Conservation (phyloP, 495 filamentous ascomycete species). For the Podospora bellae-mahoneyi region DNA sequence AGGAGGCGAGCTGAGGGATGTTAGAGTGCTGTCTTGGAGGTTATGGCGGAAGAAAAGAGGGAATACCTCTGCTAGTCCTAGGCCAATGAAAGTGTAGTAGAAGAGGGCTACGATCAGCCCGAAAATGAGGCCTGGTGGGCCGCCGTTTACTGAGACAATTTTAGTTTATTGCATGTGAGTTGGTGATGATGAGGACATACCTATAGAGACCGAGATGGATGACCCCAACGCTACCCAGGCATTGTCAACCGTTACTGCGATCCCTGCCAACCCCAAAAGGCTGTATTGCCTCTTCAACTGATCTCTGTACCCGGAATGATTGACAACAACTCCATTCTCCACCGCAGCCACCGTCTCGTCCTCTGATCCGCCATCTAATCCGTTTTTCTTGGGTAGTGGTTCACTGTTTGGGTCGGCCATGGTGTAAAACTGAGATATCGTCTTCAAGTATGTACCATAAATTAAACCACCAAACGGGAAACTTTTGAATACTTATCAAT, state of each 20-base stretch:
- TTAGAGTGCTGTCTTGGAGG: background rate
- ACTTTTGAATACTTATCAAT: background rate
- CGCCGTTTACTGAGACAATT: slow-evolving; percentile 46
- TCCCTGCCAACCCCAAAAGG: slow-evolving; percentile 49
- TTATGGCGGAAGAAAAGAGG: slow-evolving; percentile 16
- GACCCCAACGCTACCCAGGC: slow-evolving; percentile 56
- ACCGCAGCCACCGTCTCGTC: slow-evolving; percentile 38
- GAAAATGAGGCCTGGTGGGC: slow-evolving; percentile 55
- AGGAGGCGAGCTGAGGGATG: slow-evolving; percentile 59
- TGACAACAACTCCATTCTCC: slow-evolving; percentile 41
- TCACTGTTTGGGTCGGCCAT: background rate
- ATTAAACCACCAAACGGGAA: background rate
- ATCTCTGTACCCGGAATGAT: slow-evolving; percentile 55
- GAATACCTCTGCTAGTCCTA: slow-evolving; percentile 43
- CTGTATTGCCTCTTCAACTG: slow-evolving; percentile 55
- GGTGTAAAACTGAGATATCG: background rate
- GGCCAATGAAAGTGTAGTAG: slow-evolving; percentile 46
- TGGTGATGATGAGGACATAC: slow-evolving; percentile 33
- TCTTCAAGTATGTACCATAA: background rate
- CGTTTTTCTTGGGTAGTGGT: slow-evolving; percentile 1
- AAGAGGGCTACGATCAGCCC: slow-evolving; percentile 48
- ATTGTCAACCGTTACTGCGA: slow-evolving; percentile 53
- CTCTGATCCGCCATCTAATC: slow-evolving; percentile 24
- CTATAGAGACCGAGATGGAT: slow-evolving; percentile 51
- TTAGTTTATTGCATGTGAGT: background rate